These are phyloP conservation scores for Raphanus raphanistrum DNA, from an alignment of 345 rosid genomes.

Conservation along the genomic window DNA sequence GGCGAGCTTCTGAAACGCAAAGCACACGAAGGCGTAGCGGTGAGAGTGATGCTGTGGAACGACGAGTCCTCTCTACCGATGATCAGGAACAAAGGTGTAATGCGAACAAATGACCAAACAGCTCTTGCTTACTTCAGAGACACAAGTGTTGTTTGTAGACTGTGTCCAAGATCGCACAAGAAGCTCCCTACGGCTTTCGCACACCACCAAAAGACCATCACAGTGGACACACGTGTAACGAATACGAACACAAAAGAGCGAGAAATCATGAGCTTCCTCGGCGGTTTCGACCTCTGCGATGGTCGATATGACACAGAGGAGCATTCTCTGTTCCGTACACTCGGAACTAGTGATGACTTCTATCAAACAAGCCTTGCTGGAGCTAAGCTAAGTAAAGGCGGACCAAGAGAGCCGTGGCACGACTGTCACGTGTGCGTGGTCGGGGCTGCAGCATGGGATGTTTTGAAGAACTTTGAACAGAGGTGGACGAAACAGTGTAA, in stretches of 20 bases:
- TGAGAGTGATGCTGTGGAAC: constrained; percentile 85
- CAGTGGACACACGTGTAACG: constrained; percentile 51
- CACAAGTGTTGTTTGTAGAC: neutral
- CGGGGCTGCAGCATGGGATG: constrained; percentile 79
- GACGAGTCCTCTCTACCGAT: constrained; percentile 77
- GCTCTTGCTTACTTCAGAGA: neutral
- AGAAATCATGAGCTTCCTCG: constrained; percentile 79
- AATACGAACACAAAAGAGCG: constrained; percentile 39
- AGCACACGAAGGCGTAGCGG: constrained; percentile 86
- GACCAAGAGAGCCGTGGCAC: constrained; percentile 97
- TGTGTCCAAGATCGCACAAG: constrained; percentile 45
- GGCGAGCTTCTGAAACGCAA: constrained; percentile 71
- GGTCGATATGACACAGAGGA: constrained; percentile 82
- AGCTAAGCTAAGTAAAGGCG: constrained; percentile 71
- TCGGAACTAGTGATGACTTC: constrained; percentile 54
- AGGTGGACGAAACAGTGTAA: constrained; percentile 81
- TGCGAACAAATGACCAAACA: constrained; percentile 48
- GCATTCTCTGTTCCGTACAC: constrained; percentile 74
- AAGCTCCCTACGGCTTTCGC: constrained; percentile 75
- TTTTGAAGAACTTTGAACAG: constrained; percentile 73
- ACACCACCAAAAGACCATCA: constrained; percentile 87
- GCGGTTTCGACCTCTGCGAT: constrained; percentile 80
- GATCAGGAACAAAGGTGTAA: constrained; percentile 79
- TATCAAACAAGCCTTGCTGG: constrained; percentile 72
- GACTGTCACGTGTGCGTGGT: constrained; percentile 67